These are phyloP conservation scores for Fabrea salina DNA, from an alignment of 169 alveolate species.

Conservation along the genomic window DNA sequence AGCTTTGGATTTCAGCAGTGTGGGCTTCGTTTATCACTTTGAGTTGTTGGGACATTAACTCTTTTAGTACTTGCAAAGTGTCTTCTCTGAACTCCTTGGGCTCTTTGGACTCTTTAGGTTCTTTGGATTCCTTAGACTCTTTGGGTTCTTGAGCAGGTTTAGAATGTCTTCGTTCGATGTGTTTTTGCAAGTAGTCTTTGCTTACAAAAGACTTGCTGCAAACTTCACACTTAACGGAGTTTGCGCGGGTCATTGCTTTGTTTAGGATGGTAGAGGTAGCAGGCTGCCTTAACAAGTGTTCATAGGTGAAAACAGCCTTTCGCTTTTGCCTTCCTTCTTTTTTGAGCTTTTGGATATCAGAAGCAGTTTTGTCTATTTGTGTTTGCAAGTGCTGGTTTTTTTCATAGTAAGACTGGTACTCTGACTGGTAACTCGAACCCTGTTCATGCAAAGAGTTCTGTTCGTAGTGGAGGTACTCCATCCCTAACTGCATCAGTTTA, in stretches of 20 bases:
- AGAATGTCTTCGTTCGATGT: neutral
- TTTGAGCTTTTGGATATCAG: conserved; percentile 33
- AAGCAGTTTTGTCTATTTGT: neutral
- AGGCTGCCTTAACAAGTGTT: conserved; percentile 43
- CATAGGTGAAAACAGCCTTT: conserved; percentile 35
- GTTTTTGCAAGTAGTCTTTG: conserved; percentile 11
- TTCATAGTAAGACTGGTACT: conserved; percentile 29
- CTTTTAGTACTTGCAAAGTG: neutral
- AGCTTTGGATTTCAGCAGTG: neutral
- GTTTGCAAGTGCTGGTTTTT: conserved; percentile 14
- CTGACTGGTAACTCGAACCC: conserved; percentile 7
- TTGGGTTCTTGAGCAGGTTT: neutral
- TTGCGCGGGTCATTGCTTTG: conserved; percentile 2
- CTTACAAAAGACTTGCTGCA: neutral
- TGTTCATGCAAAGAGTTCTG: conserved; percentile 15
- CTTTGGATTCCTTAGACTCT: conserved; percentile 9
- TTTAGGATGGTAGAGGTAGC: conserved; percentile 5
- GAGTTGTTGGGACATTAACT: neutral
- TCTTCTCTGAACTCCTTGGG: neutral
- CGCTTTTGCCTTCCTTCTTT: conserved; percentile 33
- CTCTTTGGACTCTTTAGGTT: neutral
- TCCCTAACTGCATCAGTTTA: conserved; percentile 32
- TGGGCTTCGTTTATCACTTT: neutral
- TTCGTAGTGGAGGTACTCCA: conserved; percentile 40
- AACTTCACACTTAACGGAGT: conserved; percentile 6